phyloP scores from a whole-genome alignment of 2,329 filamentous ascomycete species.

The Thelonectria rubi region DNA sequence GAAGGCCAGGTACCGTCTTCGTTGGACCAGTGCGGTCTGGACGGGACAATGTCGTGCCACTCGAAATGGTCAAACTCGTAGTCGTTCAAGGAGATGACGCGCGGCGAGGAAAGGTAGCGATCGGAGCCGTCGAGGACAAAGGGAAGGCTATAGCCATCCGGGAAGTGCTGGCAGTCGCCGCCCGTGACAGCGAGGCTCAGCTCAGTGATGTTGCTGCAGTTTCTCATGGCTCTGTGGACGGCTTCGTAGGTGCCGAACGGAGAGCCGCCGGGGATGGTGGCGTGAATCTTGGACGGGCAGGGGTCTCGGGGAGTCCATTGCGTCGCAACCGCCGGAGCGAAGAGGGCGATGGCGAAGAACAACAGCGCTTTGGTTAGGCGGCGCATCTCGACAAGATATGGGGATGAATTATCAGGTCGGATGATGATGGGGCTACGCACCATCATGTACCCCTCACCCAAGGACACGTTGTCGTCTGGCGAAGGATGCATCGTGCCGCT shows the following conservation, averaged over 20 bases:
- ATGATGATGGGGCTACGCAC: too few species aligned
- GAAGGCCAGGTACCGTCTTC: conserved; percentile 19
- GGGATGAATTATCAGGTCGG: too few species aligned
- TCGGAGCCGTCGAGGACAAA: conserved; percentile 26
- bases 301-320: conserved; percentile 3
- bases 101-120: conserved; percentile 13
- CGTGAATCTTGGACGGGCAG: conserved; percentile 13
- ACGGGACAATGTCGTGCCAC: background rate
- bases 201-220: conserved; percentile 17
- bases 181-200: background rate
- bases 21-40: background rate
- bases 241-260: background rate
- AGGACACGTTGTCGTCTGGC: too few species aligned
- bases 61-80: conserved; percentile 17
- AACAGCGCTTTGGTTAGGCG: too few species aligned
- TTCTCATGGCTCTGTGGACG: conserved; percentile 19
- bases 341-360: background rate
- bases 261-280: background rate
- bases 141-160: background rate
- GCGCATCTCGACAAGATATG: too few species aligned
- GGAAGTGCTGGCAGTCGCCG: background rate
- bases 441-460: too few species aligned
- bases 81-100: background rate
- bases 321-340: background rate
- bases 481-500: too few species aligned